These are phyloP conservation scores for Salix brachista DNA, from an alignment of 345 rosid species.

Conservation along the genomic window DNA sequence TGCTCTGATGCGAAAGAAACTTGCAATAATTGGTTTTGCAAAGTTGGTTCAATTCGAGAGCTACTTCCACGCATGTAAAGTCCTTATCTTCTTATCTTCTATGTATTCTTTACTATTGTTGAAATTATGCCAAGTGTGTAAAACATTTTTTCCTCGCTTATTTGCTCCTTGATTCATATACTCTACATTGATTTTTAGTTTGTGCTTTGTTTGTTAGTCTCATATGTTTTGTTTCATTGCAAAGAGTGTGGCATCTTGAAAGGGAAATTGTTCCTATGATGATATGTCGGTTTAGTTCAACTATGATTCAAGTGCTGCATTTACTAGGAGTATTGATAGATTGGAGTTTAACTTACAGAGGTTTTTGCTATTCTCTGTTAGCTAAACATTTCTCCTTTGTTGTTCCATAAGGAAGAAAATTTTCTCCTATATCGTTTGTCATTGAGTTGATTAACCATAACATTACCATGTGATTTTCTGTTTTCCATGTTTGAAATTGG, in stretches of 20 bases:
- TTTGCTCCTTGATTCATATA: neutral
- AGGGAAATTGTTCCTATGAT: too few relatives aligned
- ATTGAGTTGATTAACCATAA: too few relatives aligned
- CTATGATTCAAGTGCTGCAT: too few relatives aligned
- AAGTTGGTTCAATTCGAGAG: constrained; percentile 75
- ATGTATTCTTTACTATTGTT: neutral
- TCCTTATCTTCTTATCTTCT: constrained; percentile 15
- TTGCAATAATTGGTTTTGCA: constrained; percentile 88
- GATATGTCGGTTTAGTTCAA: too few relatives aligned
- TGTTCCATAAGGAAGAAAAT: too few relatives aligned
- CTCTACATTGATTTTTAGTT: neutral
- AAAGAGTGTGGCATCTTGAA: neutral
- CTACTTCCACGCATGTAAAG: constrained; percentile 91
- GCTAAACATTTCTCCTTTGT: neutral
- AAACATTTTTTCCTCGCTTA: neutral
- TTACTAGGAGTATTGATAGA: too few relatives aligned
- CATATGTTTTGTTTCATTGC: neutral
- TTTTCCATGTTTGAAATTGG: too few relatives aligned
- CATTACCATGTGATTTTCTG: too few relatives aligned
- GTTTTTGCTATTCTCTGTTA: neutral
- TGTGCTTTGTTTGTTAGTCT: neutral
- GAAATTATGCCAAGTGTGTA: constrained; percentile 1
- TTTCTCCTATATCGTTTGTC: too few relatives aligned
- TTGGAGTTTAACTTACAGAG: neutral
- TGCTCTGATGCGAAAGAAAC: constrained; percentile 80